phyloP scores from a whole-genome alignment of 2,329 filamentous ascomycete species.

The Pseudogymnoascus sp. region DNA sequence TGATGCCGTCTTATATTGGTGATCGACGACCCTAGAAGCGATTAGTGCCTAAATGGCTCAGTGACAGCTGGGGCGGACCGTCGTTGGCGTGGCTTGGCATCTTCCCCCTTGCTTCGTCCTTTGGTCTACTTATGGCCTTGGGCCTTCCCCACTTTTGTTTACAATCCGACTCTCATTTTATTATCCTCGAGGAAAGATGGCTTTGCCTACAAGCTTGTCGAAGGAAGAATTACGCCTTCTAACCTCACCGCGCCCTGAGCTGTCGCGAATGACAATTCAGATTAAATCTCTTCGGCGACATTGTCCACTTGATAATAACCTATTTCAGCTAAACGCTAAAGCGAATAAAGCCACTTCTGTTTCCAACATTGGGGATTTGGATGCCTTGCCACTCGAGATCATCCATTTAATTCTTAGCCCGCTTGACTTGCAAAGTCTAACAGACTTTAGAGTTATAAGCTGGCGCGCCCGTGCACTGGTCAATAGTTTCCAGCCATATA shows the following conservation, averaged over 20 bases:
- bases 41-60: background rate
- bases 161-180: too few relatives aligned
- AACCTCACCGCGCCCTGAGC: conserved; percentile 14
- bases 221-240: conserved; percentile 13
- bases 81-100: background rate
- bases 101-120: too few relatives aligned
- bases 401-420: conserved; percentile 14
- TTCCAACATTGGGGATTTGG: background rate
- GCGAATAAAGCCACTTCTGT: background rate
- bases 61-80: background rate
- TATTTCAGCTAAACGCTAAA: conserved; percentile 1
- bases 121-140: too few relatives aligned
- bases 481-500: conserved; percentile 14
- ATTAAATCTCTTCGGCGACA: conserved; percentile 13
- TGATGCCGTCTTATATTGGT: background rate
- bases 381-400: conserved; percentile 14
- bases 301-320: conserved; percentile 17
- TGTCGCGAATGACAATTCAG: conserved; percentile 15
- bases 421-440: conserved; percentile 17
- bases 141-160: too few relatives aligned
- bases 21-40: background rate
- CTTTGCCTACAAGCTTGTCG: conserved; percentile 12
- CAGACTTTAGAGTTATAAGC: conserved; percentile 15
- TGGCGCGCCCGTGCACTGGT: conserved; percentile 14
- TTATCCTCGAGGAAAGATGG: background rate